phyloP scores from a whole-genome alignment of 257 asterid genomes.

The Prunella vulgaris region DNA sequence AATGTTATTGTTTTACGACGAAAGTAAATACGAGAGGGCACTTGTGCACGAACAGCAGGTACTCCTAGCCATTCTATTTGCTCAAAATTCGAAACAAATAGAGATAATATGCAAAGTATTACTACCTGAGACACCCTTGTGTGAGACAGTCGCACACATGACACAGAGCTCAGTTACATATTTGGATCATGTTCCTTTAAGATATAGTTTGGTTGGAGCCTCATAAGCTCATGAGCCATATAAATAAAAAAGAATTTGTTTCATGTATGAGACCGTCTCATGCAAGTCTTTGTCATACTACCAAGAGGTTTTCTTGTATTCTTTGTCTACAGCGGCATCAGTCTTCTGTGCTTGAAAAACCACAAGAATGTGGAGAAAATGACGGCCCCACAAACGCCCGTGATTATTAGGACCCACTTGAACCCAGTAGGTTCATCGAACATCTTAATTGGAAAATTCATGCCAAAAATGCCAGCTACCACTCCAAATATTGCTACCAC shows the following conservation, averaged over 20 bases:
- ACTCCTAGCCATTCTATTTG: not conserved
- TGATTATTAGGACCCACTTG: slow-evolving; percentile 83
- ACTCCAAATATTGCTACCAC: slow-evolving; percentile 94
- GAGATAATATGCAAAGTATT: not conserved
- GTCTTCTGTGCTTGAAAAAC: slow-evolving; percentile 75
- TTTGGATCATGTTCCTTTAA: no score
- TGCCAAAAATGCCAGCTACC: slow-evolving; percentile 95
- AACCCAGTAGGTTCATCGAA: slow-evolving; percentile 66
- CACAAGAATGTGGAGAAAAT: slow-evolving; percentile 66
- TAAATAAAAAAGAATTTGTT: no score
- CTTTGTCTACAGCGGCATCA: slow-evolving; percentile 79
- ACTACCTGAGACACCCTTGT: no score
- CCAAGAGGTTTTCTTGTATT: not conserved
- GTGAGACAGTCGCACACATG: no score
- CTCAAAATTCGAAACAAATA: not conserved
- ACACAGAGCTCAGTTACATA: no score
- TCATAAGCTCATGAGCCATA: no score
- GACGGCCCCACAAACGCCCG: slow-evolving; percentile 61
- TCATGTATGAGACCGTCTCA: no score
- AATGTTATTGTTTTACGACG: not conserved
- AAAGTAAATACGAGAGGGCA: not conserved
- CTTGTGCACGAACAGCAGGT: not conserved
- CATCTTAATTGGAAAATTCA: slow-evolving; percentile 69
- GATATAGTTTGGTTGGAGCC: no score
- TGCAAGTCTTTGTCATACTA: no score